phyloP scores from a whole-genome alignment of 2,329 filamentous ascomycete genomes.

The Aspergillus ochraceoroseus region DNA sequence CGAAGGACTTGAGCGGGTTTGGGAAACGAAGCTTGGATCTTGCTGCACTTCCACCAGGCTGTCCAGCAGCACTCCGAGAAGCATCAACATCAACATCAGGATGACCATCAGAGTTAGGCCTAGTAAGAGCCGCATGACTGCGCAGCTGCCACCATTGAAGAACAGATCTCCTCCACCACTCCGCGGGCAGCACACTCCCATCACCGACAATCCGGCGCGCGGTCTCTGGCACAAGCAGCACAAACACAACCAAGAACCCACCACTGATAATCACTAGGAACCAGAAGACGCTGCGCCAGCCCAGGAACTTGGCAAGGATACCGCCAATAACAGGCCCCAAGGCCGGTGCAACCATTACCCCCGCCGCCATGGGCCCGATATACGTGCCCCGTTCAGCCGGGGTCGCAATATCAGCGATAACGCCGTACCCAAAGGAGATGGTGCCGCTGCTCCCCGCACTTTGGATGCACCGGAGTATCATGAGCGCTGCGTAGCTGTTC shows the following conservation, averaged over 20 bases:
- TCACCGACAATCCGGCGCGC: conserved; percentile 30
- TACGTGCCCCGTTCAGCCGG: conserved; percentile 67
- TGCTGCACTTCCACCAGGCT: conserved; percentile 19
- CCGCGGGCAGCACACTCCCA: conserved; percentile 26
- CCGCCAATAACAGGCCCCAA: conserved; percentile 62
- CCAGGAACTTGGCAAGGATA: conserved; percentile 57
- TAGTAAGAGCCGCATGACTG: background rate
- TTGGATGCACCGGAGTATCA: conserved; percentile 38
- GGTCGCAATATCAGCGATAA: conserved; percentile 67
- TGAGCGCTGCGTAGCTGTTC: conserved; percentile 31
- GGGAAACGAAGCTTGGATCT: conserved; percentile 38
- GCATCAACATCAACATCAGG: background rate
- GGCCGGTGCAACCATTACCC: conserved; percentile 48
- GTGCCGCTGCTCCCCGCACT: conserved; percentile 58
- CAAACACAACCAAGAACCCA: conserved; percentile 50
- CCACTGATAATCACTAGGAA: conserved; percentile 54
- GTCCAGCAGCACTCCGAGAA: background rate
- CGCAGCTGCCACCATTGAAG: conserved; percentile 15
- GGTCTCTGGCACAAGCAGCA: conserved; percentile 53
- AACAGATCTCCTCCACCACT: conserved; percentile 24
- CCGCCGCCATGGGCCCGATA: conserved; percentile 60
- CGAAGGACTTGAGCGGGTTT: conserved; percentile 43
- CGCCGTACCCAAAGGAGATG: conserved; percentile 64
- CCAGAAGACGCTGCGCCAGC: conserved; percentile 67
- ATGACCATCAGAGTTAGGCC: too few species aligned